Percentiles rank a stretch among this genome's conserved stretches.
phyloP scores from a whole-genome alignment of 768 basidiomycete species.

The Tephrocybe rancida region DNA sequence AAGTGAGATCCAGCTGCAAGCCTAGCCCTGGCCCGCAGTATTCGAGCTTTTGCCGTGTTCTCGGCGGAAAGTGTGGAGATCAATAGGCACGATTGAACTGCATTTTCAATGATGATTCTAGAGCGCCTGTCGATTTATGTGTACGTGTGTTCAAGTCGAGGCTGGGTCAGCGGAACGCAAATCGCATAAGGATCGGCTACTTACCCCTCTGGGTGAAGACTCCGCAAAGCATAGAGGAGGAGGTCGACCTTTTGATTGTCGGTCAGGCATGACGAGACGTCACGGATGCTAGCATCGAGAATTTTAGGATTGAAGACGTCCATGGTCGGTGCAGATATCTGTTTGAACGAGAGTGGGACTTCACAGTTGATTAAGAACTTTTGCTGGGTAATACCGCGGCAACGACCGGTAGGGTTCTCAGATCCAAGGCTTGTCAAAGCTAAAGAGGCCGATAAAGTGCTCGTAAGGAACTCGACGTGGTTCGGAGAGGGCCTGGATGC shows the following conservation, averaged over 20 bases:
- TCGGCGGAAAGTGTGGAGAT: slow-evolving; percentile 53
- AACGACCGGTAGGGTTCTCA: slow-evolving; percentile 2
- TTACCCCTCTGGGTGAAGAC: slow-evolving; percentile 72
- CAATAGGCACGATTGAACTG: slow-evolving; percentile 69
- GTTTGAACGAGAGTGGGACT: neutral
- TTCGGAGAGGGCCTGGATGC: slow-evolving; percentile 12
- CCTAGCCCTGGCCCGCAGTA: slow-evolving; percentile 68
- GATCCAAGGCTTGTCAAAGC: neutral
- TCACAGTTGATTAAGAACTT: slow-evolving; percentile 8
- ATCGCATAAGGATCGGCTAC: slow-evolving; percentile 16
- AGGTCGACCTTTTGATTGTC: slow-evolving; percentile 72
- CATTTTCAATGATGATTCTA: slow-evolving; percentile 71
- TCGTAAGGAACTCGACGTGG: slow-evolving; percentile 2
- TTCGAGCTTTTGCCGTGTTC: slow-evolving; percentile 59
- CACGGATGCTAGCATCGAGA: slow-evolving; percentile 74
- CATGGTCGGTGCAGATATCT: slow-evolving; percentile 33
- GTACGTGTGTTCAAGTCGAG: neutral
- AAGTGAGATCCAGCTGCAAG: slow-evolving; percentile 60
- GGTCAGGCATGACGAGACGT: slow-evolving; percentile 57
- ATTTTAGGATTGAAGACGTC: slow-evolving; percentile 77
- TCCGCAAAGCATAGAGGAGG: slow-evolving; percentile 80
- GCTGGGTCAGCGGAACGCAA: neutral
- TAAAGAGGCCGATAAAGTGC: neutral
- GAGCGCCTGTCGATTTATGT: slow-evolving; percentile 39
- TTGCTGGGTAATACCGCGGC: slow-evolving; percentile 1